Evolutionary conservation across 1,284 basidiomycete species (phyloP), one percentile per base, ranked within the genome.

Genomic region (Xerocomus amazonicus): DNA sequence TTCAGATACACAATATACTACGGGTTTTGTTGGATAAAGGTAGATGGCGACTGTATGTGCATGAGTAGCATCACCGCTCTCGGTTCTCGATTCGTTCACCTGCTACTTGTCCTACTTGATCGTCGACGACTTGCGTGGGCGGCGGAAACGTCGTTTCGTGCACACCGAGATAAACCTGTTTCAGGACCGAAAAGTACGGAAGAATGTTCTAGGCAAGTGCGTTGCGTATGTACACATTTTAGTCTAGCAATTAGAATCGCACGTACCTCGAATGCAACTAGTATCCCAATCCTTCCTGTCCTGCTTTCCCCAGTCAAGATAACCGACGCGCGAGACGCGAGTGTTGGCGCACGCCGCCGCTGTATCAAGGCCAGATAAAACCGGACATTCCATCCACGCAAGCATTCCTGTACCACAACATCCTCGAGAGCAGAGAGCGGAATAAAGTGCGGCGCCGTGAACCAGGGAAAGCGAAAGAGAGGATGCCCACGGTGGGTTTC

Each of bases 321-420:
- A 23, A 23, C 19, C 4, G 19, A 23, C 19, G 19, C 4, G 19
- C 4, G 19, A 23, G 19, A 23, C 19, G n/a, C n/a, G n/a, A 23
- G 19, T 4, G 19, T 23, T 3, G 19, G 19, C 19, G 4, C 19
- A 4, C 19, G 19, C 14, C 46, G 33, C 10, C 38, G 59, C 16
- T 70, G 67, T 19, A 87, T 60, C 14, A 75, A 74, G 3, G 76
- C 81, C 9, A 89, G 68, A 60, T 87, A 89, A 59, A 80, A 87
- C 13, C 79, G 75, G 14, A 89, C 75, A 59, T 84, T 72, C 87
- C 87, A 90, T 45, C 84, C 69, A 9, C 67, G 73, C 14, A 90
- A 66, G 3, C 80, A 87, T 63, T 90, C 88, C 57, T 89, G 85
- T 47, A 90, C 82, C 32, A 89, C 59, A 33, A 87, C 72, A 53